Base-by-base conservation (phyloP, 805 yeast species). In the Candida maesae region DNA sequence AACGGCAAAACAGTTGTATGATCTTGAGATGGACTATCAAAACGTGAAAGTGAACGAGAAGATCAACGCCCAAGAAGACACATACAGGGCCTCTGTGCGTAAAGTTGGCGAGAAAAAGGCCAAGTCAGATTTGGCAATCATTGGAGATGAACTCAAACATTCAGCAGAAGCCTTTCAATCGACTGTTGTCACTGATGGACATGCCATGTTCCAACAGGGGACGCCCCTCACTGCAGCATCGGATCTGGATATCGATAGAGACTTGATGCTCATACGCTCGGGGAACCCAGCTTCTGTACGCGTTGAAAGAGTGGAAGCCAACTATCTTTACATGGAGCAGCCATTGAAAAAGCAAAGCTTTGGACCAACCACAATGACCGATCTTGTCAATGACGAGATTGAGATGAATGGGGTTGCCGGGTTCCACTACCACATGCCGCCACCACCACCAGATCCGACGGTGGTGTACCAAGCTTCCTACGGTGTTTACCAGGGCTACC, bases 341-440 rank as follows among this genome's bases (percentile, higher is more conserved):
- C 53, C 54, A 7, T 12, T 43, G 6, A 49, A 51, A 33, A 46
- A 42, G 29, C 28, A 15, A 3, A 3, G 38, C 5, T 20, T 30
- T 3, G 42, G 44, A 2, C 53, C 55, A 17, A 50, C 59, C 11
- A 56, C 60, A 26, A 50, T 54, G 54, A 56, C 60, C 7, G 60
- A 56, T 24, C 31, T 56, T 16, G 58, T 56, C n/a, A 56, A 56
- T 39, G 30, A 33, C 12, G 56, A 53, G 33, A 33, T 56, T 25
- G 56, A 47, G 32, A 50, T 49, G 17, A 46, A 44, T 11, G 54
- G 53, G 5, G 31, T 41, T 1, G 41, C 42, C 2, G 47, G 35
- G 4, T 14, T 44, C 15, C 44, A 36, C 25, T 44, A 33, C 39
- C 44, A 38, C 28, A 17, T 39, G 13, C 41, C n/a, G n/a, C n/a